Conservation (phyloP, 345 rosid species). For the Cardamine occulta region DNA sequence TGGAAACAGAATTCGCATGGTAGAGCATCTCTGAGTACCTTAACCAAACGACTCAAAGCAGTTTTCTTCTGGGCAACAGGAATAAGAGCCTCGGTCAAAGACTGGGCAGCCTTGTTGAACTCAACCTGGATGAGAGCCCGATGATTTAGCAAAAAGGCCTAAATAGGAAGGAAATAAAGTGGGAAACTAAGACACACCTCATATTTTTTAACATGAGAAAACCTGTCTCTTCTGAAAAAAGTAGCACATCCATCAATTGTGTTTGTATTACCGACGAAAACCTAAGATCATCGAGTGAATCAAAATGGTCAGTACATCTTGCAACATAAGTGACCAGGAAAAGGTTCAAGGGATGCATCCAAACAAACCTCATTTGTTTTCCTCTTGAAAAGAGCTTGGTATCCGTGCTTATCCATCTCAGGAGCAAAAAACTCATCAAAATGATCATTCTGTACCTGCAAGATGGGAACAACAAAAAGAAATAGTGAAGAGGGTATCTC, state of each 20-base stretch:
- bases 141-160: constrained; percentile 31
- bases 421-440: constrained; percentile 88
- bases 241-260: constrained; percentile 96
- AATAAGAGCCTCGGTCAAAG: constrained; percentile 87
- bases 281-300: constrained; percentile 52
- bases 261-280: constrained; percentile 60
- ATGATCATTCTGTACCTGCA: constrained; percentile 94
- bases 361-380: constrained; percentile 83
- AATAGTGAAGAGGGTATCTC: not conserved
- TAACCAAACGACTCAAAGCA: constrained; percentile 86
- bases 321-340: constrained; percentile 16
- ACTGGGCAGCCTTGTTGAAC: constrained; percentile 98
- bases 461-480: constrained; percentile 28
- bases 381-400: constrained; percentile 85
- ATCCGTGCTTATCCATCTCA: constrained; percentile 96
- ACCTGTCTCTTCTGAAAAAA: constrained; percentile 90
- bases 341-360: constrained; percentile 7
- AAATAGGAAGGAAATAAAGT: not conserved
- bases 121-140: constrained; percentile 68
- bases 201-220: constrained; percentile 96
- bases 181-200: constrained; percentile 59
- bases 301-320: constrained; percentile 11
- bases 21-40: constrained; percentile 53
- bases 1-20: constrained; percentile 10
- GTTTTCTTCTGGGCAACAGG: constrained; percentile 81